These are phyloP conservation scores for Hypholoma fasciculare DNA, from an alignment of 768 basidiomycete genomes.

Conservation along the genomic window DNA sequence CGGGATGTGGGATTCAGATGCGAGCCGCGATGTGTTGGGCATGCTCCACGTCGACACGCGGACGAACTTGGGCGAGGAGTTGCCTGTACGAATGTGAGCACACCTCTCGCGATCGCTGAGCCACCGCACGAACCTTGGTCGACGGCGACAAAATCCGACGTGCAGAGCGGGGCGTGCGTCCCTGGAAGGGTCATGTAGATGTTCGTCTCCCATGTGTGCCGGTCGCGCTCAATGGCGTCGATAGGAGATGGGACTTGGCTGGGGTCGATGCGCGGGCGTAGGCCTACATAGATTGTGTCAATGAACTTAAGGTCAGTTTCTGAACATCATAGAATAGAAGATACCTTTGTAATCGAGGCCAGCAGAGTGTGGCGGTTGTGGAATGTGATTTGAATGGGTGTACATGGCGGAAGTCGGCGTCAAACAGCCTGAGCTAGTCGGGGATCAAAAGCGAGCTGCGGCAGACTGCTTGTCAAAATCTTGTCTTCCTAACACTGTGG, in stretches of 20 bases:
- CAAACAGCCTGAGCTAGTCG: neutral
- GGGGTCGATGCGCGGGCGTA: slow-evolving; percentile 82
- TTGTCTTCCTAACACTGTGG: neutral
- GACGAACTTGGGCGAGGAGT: slow-evolving; percentile 89
- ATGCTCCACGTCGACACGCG: slow-evolving; percentile 90
- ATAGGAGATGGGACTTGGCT: slow-evolving; percentile 91
- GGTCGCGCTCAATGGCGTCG: slow-evolving; percentile 76
- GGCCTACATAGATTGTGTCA: slow-evolving; percentile 43
- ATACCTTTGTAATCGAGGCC: slow-evolving; percentile 54
- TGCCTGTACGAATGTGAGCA: slow-evolving; percentile 47
- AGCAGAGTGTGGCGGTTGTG: slow-evolving; percentile 69
- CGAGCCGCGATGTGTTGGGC: slow-evolving; percentile 77
- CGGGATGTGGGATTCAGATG: slow-evolving; percentile 82
- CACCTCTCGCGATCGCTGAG: neutral
- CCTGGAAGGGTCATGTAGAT: slow-evolving; percentile 60
- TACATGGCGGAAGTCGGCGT: slow-evolving; percentile 32
- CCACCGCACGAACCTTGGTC: slow-evolving; percentile 69
- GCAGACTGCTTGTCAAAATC: neutral
- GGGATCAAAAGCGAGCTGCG: neutral
- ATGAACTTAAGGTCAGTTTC: neutral
- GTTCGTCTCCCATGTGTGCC: slow-evolving; percentile 73
- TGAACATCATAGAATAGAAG: neutral
- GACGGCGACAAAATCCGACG: slow-evolving; percentile 83
- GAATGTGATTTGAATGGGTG: slow-evolving; percentile 52
- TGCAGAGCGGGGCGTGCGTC: slow-evolving; percentile 75